Conservation (phyloP, 495 filamentous ascomycete genomes). For the Neurospora tetraspora region DNA sequence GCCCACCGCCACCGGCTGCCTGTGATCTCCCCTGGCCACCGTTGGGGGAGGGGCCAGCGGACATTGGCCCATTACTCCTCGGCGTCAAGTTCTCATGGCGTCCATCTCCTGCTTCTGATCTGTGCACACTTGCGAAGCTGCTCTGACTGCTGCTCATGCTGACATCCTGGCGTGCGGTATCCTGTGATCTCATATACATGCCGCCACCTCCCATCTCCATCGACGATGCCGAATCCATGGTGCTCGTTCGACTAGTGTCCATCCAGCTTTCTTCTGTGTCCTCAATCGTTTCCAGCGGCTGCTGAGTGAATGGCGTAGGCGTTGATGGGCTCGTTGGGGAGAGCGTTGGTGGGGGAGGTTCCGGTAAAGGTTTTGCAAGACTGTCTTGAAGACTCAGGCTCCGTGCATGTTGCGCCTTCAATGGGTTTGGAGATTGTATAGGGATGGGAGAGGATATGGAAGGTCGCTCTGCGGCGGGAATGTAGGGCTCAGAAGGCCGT, state of each 20-base stretch:
- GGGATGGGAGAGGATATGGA: conserved; percentile 19
- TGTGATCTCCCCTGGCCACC: conserved; percentile 24
- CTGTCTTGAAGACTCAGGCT: conserved; percentile 40
- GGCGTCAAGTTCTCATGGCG: conserved; percentile 37
- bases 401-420: conserved; percentile 33
- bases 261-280: conserved; percentile 18
- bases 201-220: conserved; percentile 24
- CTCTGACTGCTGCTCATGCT: conserved; percentile 47
- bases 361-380: conserved; percentile 42
- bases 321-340: conserved; percentile 28
- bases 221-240: conserved; percentile 52
- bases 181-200: conserved; percentile 18
- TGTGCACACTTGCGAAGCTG: conserved; percentile 34
- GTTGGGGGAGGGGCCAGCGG: conserved; percentile 39
- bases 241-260: conserved; percentile 39
- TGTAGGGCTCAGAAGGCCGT: conserved; percentile 15
- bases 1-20: conserved; percentile 41
- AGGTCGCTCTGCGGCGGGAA: conserved; percentile 12
- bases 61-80: conserved; percentile 40
- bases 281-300: conserved; percentile 19
- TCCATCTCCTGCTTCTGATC: conserved; percentile 35
- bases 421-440: conserved; percentile 8
- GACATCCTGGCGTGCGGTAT: conserved; percentile 9
- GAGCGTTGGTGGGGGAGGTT: conserved; percentile 32
- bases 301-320: conserved; percentile 12